These are phyloP conservation scores for Solanum hybrid DNA, from an alignment of 305 asterid genomes.

Conservation along the genomic window DNA sequence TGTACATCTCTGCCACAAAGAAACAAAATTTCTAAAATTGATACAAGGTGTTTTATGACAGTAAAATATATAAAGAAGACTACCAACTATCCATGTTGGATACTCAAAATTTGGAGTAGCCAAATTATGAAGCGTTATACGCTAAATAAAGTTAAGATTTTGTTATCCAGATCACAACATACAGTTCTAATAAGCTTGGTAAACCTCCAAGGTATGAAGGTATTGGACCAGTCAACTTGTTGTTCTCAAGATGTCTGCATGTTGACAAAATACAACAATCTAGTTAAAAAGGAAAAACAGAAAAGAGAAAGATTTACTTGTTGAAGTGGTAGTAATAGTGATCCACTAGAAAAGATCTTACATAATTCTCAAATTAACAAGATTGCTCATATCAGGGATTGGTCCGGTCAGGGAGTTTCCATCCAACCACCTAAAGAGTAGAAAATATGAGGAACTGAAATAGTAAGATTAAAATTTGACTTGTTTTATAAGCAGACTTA, in stretches of 20 bases:
- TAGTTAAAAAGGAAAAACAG: conserved; percentile 5
- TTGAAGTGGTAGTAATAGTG: neutral
- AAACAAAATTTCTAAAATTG: neutral
- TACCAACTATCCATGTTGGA: neutral
- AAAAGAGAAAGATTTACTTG: neutral
- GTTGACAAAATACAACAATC: neutral
- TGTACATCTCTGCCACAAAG: conserved; percentile 51
- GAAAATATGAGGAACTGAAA: neutral
- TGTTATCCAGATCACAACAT: conserved; percentile 18
- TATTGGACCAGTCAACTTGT: conserved; percentile 53
- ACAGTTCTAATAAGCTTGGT: conserved; percentile 71
- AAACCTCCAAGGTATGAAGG: conserved; percentile 64
- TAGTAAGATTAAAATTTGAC: neutral
- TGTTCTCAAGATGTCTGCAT: conserved; percentile 92
- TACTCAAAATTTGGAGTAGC: neutral
- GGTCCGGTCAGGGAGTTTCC: conserved; percentile 55
- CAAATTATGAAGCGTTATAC: neutral
- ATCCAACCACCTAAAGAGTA: conserved; percentile 68
- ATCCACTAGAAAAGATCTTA: conserved; percentile 26
- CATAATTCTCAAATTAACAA: conserved; percentile 65
- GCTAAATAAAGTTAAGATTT: neutral
- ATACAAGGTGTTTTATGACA: neutral
- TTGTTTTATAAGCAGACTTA: conserved; percentile 27
- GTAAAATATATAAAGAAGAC: neutral
- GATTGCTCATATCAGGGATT: conserved; percentile 77